Conservation (phyloP, 2,329 filamentous ascomycete species). For the Sordariomycetes sp. region DNA sequence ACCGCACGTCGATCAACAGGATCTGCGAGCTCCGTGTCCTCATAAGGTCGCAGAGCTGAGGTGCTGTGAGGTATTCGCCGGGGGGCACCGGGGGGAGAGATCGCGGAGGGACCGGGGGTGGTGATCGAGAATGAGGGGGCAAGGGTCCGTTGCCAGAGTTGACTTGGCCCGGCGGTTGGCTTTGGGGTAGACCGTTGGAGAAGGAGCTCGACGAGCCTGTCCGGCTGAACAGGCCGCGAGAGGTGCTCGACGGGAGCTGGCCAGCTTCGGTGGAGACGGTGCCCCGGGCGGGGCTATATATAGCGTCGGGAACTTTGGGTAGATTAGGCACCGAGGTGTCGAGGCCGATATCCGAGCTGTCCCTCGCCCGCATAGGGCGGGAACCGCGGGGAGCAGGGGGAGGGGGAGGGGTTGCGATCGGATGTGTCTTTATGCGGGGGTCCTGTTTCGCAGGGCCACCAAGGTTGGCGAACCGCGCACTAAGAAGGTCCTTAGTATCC, state of each 20-base stretch:
- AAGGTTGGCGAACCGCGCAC: constrained; percentile 46
- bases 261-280: constrained; percentile 56
- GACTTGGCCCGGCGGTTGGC: not conserved
- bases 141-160: not conserved
- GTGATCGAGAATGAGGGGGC: not conserved
- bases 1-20: constrained; percentile 76
- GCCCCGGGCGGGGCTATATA: constrained; percentile 68
- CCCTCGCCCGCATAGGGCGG: constrained; percentile 37
- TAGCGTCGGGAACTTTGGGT: constrained; percentile 63
- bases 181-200: not conserved
- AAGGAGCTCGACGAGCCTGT: constrained; percentile 34
- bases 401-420: constrained; percentile 17
- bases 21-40: constrained; percentile 46
- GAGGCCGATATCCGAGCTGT: constrained; percentile 33
- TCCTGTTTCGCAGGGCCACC: constrained; percentile 37
- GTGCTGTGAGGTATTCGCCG: constrained; percentile 50
- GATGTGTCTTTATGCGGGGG: constrained; percentile 39
- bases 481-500: constrained; percentile 36
- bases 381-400: constrained; percentile 27
- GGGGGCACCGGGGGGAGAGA: constrained; percentile 31
- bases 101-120: not conserved
- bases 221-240: constrained; percentile 51
- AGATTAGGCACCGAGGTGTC: constrained; percentile 44
- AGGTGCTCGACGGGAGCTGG: constrained; percentile 53
- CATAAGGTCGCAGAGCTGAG: constrained; percentile 63